Base-by-base conservation (phyloP, 2,329 filamentous ascomycete genomes). In the Xenoacremonium recifei region DNA sequence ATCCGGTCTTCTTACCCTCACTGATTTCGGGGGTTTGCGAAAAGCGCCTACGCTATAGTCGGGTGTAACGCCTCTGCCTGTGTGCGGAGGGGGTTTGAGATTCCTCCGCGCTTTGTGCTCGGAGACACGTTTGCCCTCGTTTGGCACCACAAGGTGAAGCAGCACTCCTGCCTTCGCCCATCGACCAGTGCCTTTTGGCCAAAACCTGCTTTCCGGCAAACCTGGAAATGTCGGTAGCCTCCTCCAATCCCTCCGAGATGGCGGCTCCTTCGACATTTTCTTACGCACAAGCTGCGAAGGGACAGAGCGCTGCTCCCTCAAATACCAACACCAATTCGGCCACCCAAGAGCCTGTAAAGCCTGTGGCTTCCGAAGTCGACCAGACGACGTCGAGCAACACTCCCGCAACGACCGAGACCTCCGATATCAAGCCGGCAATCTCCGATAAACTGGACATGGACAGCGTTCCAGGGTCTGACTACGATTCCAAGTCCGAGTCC, bases 261-360 rank as follows among this genome's bases (percentile, higher is more conserved):
- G 76, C 77, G 51, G 65, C 67, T 44, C 57, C 79, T 49, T 74
- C 80, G 48, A 74, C 80, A 23, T 96, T 96, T 65, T 96, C 92
- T 46, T 97, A 97, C 68, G 92, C 92, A 59, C 90, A 96, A 77
- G 92, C 92, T 62, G 92, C 92, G 46, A 93, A 93, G 68, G 89
- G 91, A 60, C 79, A 85, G 58, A 71, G 79, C 50, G 48, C 62
- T 41, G 57, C 58, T 49, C 63, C 59, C 20, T 61, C 61, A 44
- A 61, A 51, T 51, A 40, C 53, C n/a, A 30, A 56, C 39, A 57
- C 55, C 32, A 45, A 50, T 21, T 45, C 45, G 33, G 44, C 50
- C 37, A 31, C 57, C 21, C 59, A 64, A 45, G 47, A 61, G 19
- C 47, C 53, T 37, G 47, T 56, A 23, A 53, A 60, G 41, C 53